Conservation (phyloP, 495 filamentous ascomycete species). For the Bacidia rubella region DNA sequence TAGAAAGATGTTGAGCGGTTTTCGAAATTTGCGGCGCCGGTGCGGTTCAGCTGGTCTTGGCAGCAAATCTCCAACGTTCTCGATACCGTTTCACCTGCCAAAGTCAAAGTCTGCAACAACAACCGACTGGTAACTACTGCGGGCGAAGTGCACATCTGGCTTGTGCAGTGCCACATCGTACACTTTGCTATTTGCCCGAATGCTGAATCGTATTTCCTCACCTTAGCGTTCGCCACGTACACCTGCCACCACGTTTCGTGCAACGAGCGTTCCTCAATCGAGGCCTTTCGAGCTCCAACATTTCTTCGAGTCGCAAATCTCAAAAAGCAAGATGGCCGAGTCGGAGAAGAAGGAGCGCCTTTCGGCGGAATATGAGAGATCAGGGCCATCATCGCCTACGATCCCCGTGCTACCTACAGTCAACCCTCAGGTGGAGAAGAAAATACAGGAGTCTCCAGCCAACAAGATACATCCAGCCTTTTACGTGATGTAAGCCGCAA, state of each 20-base stretch:
- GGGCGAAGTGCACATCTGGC: neutral
- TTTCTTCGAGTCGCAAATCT: slow-evolving; percentile 36
- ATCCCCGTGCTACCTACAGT: slow-evolving; percentile 63
- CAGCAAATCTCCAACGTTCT: neutral
- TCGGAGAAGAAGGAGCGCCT: slow-evolving; percentile 59
- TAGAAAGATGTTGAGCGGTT: neutral
- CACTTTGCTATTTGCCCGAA: neutral
- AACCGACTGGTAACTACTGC: neutral
- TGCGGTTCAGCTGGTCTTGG: neutral
- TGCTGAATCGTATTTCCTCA: neutral
- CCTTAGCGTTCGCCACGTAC: neutral
- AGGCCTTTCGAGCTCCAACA: slow-evolving; percentile 38
- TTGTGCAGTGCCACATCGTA: neutral
- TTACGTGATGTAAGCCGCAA: slow-evolving; percentile 64
- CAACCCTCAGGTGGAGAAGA: slow-evolving; percentile 59
- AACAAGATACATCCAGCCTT: slow-evolving; percentile 64
- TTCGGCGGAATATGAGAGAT: slow-evolving; percentile 34
- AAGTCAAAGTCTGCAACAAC: neutral
- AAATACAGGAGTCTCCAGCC: slow-evolving; percentile 38
- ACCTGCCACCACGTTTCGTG: slow-evolving; percentile 11
- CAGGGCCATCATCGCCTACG: slow-evolving; percentile 44
- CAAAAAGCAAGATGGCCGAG: slow-evolving; percentile 41
- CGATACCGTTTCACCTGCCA: neutral
- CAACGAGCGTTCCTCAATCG: slow-evolving; percentile 16
- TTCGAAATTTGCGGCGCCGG: neutral